Percentiles rank a stretch among this genome's conserved stretches.
Conservation (phyloP, 805 yeast species). For the Metschnikowia kofuensis region DNA sequence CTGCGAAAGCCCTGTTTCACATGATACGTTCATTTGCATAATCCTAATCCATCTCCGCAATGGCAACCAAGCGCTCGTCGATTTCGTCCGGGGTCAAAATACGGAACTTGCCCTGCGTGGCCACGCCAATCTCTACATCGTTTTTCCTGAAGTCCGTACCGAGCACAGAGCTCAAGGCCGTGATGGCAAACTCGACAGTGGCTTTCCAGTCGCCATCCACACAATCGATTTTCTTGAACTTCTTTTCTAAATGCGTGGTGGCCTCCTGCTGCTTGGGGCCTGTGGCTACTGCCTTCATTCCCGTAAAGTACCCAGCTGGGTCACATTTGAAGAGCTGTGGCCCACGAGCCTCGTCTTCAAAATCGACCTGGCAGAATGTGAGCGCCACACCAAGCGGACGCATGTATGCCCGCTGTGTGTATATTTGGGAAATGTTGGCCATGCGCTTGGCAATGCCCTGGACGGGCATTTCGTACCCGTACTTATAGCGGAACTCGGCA, state of each 20-base stretch:
- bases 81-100: constrained; percentile 80
- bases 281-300: constrained; percentile 87
- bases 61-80: constrained; percentile 88
- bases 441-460: constrained; percentile 89
- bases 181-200: constrained; percentile 86
- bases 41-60: constrained; percentile 88
- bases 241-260: constrained; percentile 83
- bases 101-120: constrained; percentile 68
- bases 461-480: constrained; percentile 96
- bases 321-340: constrained; percentile 91
- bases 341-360: constrained; percentile 79
- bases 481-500: constrained; percentile 88
- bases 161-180: constrained; percentile 78
- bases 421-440: constrained; percentile 93
- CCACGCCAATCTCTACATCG: constrained; percentile 92
- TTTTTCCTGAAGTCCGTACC: constrained; percentile 92
- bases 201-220: constrained; percentile 83
- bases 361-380: constrained; percentile 71
- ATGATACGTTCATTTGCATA: not conserved
- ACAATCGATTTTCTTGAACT: constrained; percentile 65
- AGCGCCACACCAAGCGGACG: constrained; percentile 94
- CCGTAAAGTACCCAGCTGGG: constrained; percentile 95
- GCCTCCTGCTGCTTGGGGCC: constrained; percentile 99
- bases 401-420: constrained; percentile 98
- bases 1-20: not conserved